Evolutionary conservation across 768 basidiomycete species (phyloP).

Genomic region (Suillus weaverae): DNA sequence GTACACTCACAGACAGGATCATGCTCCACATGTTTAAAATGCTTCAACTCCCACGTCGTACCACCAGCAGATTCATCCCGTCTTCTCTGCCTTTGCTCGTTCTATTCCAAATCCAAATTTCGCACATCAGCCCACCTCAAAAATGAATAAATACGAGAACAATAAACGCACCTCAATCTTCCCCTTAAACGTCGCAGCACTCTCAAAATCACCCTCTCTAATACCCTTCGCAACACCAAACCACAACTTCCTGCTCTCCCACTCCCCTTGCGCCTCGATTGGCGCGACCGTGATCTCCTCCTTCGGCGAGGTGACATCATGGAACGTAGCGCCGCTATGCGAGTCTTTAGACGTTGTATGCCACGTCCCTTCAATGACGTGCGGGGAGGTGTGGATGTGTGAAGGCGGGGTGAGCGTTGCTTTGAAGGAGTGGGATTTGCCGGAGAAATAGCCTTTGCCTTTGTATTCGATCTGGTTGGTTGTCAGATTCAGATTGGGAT

Average conservation of each 20-base stretch:
- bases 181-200: conserved; percentile 85
- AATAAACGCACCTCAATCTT: conserved; percentile 62
- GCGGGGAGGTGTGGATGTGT: conserved; percentile 40
- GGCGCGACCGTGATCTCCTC: conserved; percentile 71
- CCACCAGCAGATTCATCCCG: conserved; percentile 78
- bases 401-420: conserved; percentile 64
- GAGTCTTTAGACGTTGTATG: conserved; percentile 58
- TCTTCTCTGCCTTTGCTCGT: conserved; percentile 87
- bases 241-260: conserved; percentile 89
- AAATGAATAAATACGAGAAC: neutral
- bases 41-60: conserved; percentile 71
- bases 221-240: conserved; percentile 86
- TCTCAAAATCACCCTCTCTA: conserved; percentile 86
- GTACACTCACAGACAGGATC: conserved; percentile 69
- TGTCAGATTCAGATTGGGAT: conserved; percentile 37
- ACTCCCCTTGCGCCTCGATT: conserved; percentile 68
- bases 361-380: conserved; percentile 81
- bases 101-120: conserved; percentile 45
- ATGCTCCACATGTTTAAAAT: conserved; percentile 68
- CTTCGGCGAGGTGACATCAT: conserved; percentile 73
- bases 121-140: neutral
- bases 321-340: conserved; percentile 56
- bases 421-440: conserved; percentile 92
- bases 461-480: conserved; percentile 81
- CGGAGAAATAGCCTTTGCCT: conserved; percentile 93